Evolutionary conservation across 495 filamentous ascomycete species (phyloP).

Genomic region (Xylaria bambusicola): DNA sequence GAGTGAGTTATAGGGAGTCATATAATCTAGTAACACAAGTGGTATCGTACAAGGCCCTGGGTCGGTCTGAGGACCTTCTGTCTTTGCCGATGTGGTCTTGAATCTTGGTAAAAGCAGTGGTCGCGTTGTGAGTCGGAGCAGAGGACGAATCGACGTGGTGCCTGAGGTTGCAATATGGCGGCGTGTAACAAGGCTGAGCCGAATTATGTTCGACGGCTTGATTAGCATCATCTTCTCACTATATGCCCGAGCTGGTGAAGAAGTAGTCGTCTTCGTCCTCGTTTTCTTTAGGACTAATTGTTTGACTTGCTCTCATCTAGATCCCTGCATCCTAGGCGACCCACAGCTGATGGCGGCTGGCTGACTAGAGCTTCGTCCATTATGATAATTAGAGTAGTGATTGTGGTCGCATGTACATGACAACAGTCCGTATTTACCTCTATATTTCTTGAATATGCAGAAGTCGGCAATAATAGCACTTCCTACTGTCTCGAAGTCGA

Average conservation of each 20-base stretch:
- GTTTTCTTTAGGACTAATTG: too few relatives aligned
- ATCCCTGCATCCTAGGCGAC: too few relatives aligned
- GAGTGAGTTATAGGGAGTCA: neutral
- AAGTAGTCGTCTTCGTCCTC: too few relatives aligned
- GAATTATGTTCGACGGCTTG: neutral
- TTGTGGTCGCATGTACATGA: too few relatives aligned
- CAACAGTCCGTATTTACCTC: too few relatives aligned
- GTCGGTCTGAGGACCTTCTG: neutral
- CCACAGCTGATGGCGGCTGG: neutral
- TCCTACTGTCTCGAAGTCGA: too few relatives aligned
- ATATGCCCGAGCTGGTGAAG: too few relatives aligned
- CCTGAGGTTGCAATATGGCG: neutral
- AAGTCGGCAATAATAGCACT: too few relatives aligned
- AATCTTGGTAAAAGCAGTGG: constrained; percentile 11
- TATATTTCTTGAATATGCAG: too few relatives aligned
- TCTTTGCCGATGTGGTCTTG: constrained; percentile 19
- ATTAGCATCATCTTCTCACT: constrained; percentile 6
- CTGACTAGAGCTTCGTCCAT: neutral
- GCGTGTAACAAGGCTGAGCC: neutral
- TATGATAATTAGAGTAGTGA: too few relatives aligned
- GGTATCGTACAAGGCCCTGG: constrained; percentile 12
- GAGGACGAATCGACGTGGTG: neutral
- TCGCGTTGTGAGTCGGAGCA: constrained; percentile 1
- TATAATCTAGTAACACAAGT: neutral
- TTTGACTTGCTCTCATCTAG: too few relatives aligned